Evolutionary conservation across 805 yeast genomes (phyloP).

Genomic region (Ogataea ramenticola): DNA sequence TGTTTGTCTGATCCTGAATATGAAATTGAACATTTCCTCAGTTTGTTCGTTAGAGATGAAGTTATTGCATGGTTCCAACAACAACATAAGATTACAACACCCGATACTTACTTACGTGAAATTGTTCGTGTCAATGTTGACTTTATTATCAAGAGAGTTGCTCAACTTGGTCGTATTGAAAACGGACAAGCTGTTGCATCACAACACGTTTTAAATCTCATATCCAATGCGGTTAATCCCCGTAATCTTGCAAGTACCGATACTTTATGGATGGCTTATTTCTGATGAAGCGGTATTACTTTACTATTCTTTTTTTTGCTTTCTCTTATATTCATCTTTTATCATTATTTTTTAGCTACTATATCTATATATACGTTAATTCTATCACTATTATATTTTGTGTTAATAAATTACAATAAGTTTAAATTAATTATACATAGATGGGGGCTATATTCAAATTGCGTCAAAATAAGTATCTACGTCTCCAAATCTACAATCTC

Average conservation of each 20-base stretch:
- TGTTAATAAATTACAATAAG: no score
- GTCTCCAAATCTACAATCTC: no score
- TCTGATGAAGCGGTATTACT: conserved; percentile 29
- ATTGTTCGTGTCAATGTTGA: conserved; percentile 87
- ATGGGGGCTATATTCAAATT: no score
- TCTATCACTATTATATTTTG: no score
- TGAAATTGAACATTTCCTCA: conserved; percentile 83
- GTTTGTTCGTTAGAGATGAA: conserved; percentile 94
- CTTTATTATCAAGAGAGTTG: conserved; percentile 67
- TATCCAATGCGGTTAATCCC: conserved; percentile 93
- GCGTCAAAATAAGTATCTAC: no score
- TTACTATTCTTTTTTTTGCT: not conserved
- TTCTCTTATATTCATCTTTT: conserved; percentile 1
- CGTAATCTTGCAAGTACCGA: conserved; percentile 88
- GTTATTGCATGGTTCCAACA: conserved; percentile 91
- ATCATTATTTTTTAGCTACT: not conserved
- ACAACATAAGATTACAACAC: conserved; percentile 75
- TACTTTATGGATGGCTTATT: conserved; percentile 91
- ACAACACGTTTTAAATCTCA: conserved; percentile 82
- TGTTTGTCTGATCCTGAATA: conserved; percentile 88
- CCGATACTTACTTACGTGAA: conserved; percentile 77
- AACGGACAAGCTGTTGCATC: conserved; percentile 72
- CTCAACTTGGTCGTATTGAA: conserved; percentile 55
- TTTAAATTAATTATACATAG: no score
- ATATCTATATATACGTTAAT: no score